A percentile compares a stretch with the other conserved stretches of the same genome.
Conservation (phyloP, 1,284 basidiomycete species). For the Chiua sp. region DNA sequence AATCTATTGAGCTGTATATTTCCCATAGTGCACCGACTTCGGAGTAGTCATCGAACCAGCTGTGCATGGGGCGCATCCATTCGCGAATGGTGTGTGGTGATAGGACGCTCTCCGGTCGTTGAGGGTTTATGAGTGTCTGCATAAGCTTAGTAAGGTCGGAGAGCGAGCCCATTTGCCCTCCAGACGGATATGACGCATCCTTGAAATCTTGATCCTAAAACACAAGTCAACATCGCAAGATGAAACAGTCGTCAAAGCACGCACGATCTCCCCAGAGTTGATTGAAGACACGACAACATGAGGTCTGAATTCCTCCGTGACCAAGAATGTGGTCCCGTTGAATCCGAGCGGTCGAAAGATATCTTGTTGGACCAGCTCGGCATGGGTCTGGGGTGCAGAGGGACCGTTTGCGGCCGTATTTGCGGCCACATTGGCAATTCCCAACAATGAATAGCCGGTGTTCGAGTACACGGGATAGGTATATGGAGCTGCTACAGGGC, state of each 20-base stretch:
- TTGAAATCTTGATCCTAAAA: constrained; percentile 45
- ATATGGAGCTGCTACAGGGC: constrained; percentile 47
- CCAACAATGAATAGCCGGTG: constrained; percentile 47
- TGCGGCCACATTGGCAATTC: constrained; percentile 48
- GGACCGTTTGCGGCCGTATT: constrained; percentile 36
- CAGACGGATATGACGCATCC: constrained; percentile 48
- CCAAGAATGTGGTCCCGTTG: constrained; percentile 43
- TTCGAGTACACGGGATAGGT: constrained; percentile 56
- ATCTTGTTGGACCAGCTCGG: constrained; percentile 47
- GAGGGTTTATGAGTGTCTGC: constrained; percentile 49
- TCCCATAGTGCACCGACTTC: constrained; percentile 57
- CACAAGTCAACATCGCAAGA: constrained; percentile 1
- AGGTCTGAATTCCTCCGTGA: constrained; percentile 31
- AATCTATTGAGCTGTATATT: constrained; percentile 43
- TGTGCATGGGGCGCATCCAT: constrained; percentile 49
- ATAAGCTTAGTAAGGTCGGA: constrained; percentile 47
- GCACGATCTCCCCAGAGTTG: constrained; percentile 38
- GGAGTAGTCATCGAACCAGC: constrained; percentile 47
- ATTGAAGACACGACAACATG: constrained; percentile 42
- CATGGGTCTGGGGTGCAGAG: constrained; percentile 40
- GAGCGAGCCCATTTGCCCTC: constrained; percentile 55
- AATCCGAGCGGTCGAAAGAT: constrained; percentile 50
- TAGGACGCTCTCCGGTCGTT: constrained; percentile 38
- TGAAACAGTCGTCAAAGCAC: constrained; percentile 5
- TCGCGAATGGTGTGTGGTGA: constrained; percentile 42